Base-by-base conservation (phyloP, 805 yeast genomes). In the Cyberlindnera veronae region DNA sequence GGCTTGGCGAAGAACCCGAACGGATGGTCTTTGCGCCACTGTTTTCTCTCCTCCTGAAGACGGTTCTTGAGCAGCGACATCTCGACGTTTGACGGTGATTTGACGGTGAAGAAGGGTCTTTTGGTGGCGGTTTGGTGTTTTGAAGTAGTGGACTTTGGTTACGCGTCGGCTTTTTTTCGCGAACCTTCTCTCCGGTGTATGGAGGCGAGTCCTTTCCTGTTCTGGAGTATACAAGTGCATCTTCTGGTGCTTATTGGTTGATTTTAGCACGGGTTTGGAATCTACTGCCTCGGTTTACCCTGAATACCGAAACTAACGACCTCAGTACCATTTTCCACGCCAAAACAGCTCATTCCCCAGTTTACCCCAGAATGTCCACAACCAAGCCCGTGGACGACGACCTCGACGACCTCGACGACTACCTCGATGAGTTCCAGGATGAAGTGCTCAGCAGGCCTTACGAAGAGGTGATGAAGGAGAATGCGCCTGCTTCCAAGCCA, bases 1-100 rank as follows among this genome's bases (percentile, higher is more conserved):
- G 99, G 99, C 57, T 87, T 86, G 28, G 99, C 99, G 51, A 67
- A 90, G 64, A 93, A 93, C 7, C 98, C 98, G 64, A 90, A 93
- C 0, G 99, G 99, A 60, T 93, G 99, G 61, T 89, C 96, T 61
- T 88, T 91, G 53, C 99, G 79, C 99, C 99, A 93, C 62, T 84
- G 88, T 65, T 90, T 91, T 63, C 99, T 68, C 62, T 91, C 99
- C 63, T 89, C 95, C 58, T 90, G 97, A 29, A 91, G 75, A 54
- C 99, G 78, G 44, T 79, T 51, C 37, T 51, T 54, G 28, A 54
- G 35, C 22, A 56, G 39, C 31, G 54, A 48, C 22, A 42, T 42
- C 24, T n/a, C n/a, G n/a, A n/a, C 27, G 29, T 19, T 14, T 19
- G 23, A 9, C 9, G 17, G 19, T 15, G 19, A 21, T 18, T 18